These are phyloP conservation scores for Teunomyces aglyptinius DNA, from an alignment of 805 yeast species.

Conservation along the genomic window DNA sequence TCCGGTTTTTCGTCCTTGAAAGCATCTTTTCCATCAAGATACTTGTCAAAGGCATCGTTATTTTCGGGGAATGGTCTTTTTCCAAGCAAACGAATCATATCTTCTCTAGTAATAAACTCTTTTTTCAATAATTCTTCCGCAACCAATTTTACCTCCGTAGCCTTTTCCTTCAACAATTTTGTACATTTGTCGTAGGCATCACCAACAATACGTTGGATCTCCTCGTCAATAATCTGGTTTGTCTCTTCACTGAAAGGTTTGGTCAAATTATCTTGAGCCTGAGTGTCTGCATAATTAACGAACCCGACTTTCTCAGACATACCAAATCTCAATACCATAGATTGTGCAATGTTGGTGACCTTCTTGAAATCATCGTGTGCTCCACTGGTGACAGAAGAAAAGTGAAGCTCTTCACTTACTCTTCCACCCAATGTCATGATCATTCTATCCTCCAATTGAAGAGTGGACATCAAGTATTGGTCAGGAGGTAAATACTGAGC, in stretches of 20 bases:
- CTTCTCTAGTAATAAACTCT: slow-evolving; percentile 91
- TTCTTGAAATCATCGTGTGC: slow-evolving; percentile 96
- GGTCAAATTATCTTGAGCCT: slow-evolving; percentile 62
- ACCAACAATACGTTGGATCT: slow-evolving; percentile 73
- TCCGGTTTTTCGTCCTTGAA: slow-evolving; percentile 33
- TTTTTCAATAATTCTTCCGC: slow-evolving; percentile 84
- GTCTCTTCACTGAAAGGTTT: slow-evolving; percentile 92
- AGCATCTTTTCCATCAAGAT: slow-evolving; percentile 49
- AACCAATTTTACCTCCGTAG: slow-evolving; percentile 75
- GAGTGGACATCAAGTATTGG: slow-evolving; percentile 69
- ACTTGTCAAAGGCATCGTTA: slow-evolving; percentile 87
- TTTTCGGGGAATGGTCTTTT: slow-evolving; percentile 88
- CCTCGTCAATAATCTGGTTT: slow-evolving; percentile 75
- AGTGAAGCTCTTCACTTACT: slow-evolving; percentile 92
- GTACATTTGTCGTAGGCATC: slow-evolving; percentile 75
- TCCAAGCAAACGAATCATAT: slow-evolving; percentile 86
- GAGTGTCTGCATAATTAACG: slow-evolving; percentile 69
- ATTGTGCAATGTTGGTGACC: slow-evolving; percentile 88
- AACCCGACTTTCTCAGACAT: slow-evolving; percentile 90
- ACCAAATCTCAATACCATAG: slow-evolving; percentile 90
- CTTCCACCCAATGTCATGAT: slow-evolving; percentile 97
- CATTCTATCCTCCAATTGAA: slow-evolving; percentile 86
- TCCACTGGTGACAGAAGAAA: slow-evolving; percentile 90
- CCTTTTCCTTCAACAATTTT: slow-evolving; percentile 62
- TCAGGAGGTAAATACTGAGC: slow-evolving; percentile 97